Percentiles rank a stretch among this genome's conserved stretches.
Evolutionary conservation across 2,329 filamentous ascomycete species (phyloP).

Genomic region (Pseudogymnoascus sp.): DNA sequence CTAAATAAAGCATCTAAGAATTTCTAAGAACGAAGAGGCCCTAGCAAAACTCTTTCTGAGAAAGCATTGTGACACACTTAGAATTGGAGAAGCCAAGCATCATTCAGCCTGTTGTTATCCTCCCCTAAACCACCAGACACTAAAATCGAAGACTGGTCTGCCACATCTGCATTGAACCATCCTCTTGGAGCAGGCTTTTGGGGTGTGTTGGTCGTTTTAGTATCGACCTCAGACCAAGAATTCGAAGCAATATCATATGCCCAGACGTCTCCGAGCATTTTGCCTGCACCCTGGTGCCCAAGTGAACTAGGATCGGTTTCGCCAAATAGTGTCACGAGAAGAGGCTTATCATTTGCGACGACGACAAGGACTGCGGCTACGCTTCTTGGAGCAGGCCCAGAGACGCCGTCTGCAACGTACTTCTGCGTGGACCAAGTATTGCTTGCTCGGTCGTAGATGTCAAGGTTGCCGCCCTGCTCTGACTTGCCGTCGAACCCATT

Average conservation of each 20-base stretch:
- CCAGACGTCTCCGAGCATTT: constrained; percentile 35
- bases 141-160: constrained; percentile 21
- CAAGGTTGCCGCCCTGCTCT: constrained; percentile 50
- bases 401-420: constrained; percentile 22
- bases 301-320: constrained; percentile 32
- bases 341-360: constrained; percentile 16
- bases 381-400: constrained; percentile 28
- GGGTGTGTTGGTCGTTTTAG: constrained; percentile 10
- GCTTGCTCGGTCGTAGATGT: constrained; percentile 32
- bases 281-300: constrained; percentile 34
- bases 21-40: background rate
- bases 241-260: constrained; percentile 29
- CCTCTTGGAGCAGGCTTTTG: constrained; percentile 28
- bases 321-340: constrained; percentile 33
- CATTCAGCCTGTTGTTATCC: constrained; percentile 31
- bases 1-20: background rate
- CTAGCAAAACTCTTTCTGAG: background rate
- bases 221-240: constrained; percentile 25
- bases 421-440: constrained; percentile 23
- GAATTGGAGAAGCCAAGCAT: constrained; percentile 31
- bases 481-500: constrained; percentile 55
- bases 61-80: background rate
- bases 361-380: constrained; percentile 26
- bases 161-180: constrained; percentile 34
- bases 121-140: constrained; percentile 34